Evolutionary conservation across 2,329 filamentous ascomycete genomes (phyloP).

Genomic region (Thielaviopsis punctulata): DNA sequence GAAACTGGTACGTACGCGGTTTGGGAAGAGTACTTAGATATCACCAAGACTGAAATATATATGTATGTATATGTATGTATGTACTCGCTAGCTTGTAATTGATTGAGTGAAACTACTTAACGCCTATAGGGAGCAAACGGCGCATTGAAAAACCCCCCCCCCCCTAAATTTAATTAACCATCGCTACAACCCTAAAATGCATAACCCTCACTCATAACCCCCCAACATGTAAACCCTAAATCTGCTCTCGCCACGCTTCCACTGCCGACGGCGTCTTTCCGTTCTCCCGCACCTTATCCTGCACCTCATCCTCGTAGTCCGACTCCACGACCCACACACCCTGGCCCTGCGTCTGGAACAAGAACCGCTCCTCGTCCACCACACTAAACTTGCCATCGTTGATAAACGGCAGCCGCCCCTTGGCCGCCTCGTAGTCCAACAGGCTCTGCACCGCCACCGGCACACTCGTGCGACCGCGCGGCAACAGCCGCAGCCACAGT

Average conservation of each 20-base stretch:
- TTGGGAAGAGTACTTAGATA: slow-evolving; percentile 14
- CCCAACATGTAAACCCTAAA: not conserved
- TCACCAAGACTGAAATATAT: not conserved
- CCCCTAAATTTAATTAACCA: not conserved
- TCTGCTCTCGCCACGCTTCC: not conserved
- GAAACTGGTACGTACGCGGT: slow-evolving; percentile 35
- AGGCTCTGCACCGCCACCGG: slow-evolving; percentile 5
- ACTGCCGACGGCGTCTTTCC: not conserved
- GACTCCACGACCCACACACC: slow-evolving; percentile 8
- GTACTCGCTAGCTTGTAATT: too few species aligned
- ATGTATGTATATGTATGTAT: not conserved
- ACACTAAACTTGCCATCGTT: slow-evolving; percentile 4
- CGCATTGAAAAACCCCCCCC: too few species aligned
- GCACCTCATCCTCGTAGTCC: slow-evolving; percentile 1
- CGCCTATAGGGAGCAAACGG: too few species aligned
- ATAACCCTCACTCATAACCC: slow-evolving; percentile 11
- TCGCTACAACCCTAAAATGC: not conserved
- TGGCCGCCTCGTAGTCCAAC: slow-evolving; percentile 7
- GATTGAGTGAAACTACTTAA: too few species aligned
- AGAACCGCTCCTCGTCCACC: slow-evolving; percentile 6
- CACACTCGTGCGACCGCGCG: slow-evolving; percentile 2
- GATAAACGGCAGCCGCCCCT: slow-evolving; percentile 5
- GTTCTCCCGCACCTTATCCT: not conserved
- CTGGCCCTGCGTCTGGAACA: slow-evolving; percentile 4
- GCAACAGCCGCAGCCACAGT: slow-evolving; percentile 3